These are phyloP conservation scores for Penicillium maclennaniae DNA, from an alignment of 495 filamentous ascomycete species.

Conservation along the genomic window DNA sequence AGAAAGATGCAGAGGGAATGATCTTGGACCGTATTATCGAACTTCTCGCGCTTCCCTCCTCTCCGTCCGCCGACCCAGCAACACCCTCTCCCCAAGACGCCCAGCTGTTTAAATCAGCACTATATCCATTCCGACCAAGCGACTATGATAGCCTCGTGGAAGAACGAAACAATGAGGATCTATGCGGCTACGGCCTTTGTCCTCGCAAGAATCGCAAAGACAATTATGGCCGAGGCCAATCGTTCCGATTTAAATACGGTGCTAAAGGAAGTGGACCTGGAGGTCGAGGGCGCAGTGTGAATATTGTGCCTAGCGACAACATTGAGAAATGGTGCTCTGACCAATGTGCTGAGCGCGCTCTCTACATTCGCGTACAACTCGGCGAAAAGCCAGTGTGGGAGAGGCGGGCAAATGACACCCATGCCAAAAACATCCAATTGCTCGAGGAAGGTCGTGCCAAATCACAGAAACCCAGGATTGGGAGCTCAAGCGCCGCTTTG, in stretches of 20 bases:
- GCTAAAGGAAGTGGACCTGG: constrained; percentile 49
- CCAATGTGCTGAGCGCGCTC: constrained; percentile 68
- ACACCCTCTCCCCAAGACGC: constrained; percentile 56
- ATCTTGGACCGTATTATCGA: constrained; percentile 67
- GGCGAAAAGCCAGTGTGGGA: constrained; percentile 74
- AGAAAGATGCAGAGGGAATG: constrained; percentile 65
- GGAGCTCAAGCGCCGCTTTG: constrained; percentile 5
- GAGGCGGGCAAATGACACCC: constrained; percentile 45
- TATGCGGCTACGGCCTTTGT: constrained; percentile 84
- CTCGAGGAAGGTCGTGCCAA: constrained; percentile 46
- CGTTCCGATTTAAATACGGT: constrained; percentile 48
- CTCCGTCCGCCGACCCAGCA: constrained; percentile 49
- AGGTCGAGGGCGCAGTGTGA: constrained; percentile 47
- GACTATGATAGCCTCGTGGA: constrained; percentile 85
- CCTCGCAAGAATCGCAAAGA: constrained; percentile 49
- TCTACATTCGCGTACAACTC: constrained; percentile 85
- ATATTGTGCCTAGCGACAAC: constrained; percentile 59
- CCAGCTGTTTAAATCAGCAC: constrained; percentile 49
- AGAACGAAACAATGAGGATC: constrained; percentile 74
- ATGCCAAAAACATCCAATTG: constrained; percentile 45
- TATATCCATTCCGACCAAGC: constrained; percentile 70
- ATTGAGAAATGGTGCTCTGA: constrained; percentile 87
- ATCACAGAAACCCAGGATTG: constrained; percentile 11
- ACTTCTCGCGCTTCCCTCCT: constrained; percentile 59
- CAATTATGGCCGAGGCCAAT: constrained; percentile 29